phyloP scores from a whole-genome alignment of 202 grass and related monocot genomes.

The Brachypodium distachyon region DNA sequence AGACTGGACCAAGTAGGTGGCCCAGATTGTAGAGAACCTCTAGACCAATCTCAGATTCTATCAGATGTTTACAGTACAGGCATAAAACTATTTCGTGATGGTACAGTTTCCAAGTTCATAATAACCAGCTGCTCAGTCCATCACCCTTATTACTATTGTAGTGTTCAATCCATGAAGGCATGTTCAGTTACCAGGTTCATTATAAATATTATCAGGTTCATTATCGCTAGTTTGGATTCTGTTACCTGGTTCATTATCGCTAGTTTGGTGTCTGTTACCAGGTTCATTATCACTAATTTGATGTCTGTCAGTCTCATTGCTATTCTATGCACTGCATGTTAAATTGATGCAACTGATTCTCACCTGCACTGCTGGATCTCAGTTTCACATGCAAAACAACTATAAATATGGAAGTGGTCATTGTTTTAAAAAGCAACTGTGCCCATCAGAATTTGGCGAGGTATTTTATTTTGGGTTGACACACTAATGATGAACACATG shows the following conservation, averaged over 20 bases:
- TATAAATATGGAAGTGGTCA: too few species aligned
- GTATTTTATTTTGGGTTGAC: not conserved
- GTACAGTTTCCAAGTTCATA: not conserved
- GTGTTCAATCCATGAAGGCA: not conserved
- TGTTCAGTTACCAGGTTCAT: too few species aligned
- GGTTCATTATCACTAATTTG: not conserved
- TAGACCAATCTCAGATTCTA: not conserved
- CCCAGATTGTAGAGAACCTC: not conserved
- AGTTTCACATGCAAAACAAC: not conserved
- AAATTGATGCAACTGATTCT: not conserved
- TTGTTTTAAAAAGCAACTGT: not conserved
- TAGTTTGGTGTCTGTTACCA: not conserved
- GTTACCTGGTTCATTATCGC: not conserved
- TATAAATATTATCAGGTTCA: too few species aligned
- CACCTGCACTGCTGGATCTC: slow-evolving; percentile 1
- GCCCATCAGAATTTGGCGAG: not conserved
- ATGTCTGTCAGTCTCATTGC: not conserved
- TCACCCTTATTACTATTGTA: not conserved
- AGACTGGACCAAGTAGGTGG: not conserved
- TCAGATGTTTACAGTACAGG: not conserved
- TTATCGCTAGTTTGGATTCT: not conserved
- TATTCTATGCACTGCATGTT: not conserved
- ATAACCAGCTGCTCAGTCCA: slow-evolving; percentile 8
- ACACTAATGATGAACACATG: not conserved
- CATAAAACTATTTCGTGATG: not conserved